Evolutionary conservation across 176 grass and related monocot species (phyloP).

Genomic region (Panicum miliaceum): DNA sequence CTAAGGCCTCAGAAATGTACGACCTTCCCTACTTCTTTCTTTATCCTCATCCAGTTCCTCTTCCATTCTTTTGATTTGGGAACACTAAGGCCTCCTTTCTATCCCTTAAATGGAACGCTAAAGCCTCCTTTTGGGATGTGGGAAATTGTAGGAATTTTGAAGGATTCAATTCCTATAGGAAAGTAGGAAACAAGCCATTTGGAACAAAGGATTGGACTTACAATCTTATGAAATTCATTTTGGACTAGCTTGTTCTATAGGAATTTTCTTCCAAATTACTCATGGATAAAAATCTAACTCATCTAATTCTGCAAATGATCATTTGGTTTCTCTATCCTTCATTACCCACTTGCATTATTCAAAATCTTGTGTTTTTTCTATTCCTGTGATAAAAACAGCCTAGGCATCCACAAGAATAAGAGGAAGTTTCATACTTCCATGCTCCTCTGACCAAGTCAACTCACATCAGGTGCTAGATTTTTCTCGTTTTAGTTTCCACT

Average conservation of each 20-base stretch:
- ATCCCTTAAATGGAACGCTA: too few species aligned
- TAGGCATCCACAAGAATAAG: not conserved
- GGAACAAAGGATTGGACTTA: not conserved
- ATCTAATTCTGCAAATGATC: not conserved
- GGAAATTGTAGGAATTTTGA: not conserved
- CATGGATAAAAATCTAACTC: not conserved
- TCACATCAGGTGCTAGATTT: not conserved
- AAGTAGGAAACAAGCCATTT: not conserved
- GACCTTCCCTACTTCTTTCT: not conserved
- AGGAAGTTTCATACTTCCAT: not conserved
- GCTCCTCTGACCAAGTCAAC: not conserved
- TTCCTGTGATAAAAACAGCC: not conserved
- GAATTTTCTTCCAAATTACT: too few species aligned
- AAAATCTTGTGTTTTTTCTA: not conserved
- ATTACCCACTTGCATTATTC: conserved; percentile 1
- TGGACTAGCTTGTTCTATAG: conserved; percentile 1
- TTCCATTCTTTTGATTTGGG: not conserved
- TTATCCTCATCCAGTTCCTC: not conserved
- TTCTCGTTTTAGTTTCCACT: not conserved
- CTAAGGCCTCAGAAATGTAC: not conserved
- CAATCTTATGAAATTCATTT: not conserved
- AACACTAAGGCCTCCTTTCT: not conserved
- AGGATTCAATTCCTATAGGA: not conserved
- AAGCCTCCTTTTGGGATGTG: too few species aligned
- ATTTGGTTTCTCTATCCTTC: not conserved